Evolutionary conservation across 495 filamentous ascomycete species (phyloP), one percentile per base, ranked within the genome.

Genomic region (Emericellopsis terricola): DNA sequence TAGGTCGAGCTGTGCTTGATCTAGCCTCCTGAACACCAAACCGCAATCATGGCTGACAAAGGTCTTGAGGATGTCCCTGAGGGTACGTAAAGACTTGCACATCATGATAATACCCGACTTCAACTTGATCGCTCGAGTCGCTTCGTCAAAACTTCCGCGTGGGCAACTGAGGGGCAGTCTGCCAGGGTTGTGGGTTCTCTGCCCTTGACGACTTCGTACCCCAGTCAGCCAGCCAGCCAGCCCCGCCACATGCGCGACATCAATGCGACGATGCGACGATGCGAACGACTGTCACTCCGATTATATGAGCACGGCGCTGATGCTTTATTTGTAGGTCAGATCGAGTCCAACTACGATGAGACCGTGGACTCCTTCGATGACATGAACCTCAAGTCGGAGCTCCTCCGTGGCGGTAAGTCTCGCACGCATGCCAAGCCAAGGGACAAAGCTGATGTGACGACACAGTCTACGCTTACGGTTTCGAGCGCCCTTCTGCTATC

Each of bases 261-360:
- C n/a, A n/a, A n/a, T n/a, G n/a, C n/a, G 8, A 30, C 19, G 19
- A 8, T 15, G 19, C 15, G 5, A 15, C 15, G 21, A n/a, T 23
- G 21, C 8, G 16, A 11, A 17, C 21, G 17, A n/a, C 21, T 10
- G 9, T 15, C 13, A 17, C n/a, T 28, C 28, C 29, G 19, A 19
- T 17, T 28, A 31, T 31, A 2, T 8, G 15, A 21, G 20, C 17
- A 29, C 35, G 35, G 38, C 26, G 3, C 28, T 8, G 10, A 15
- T 10, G 33, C 28, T 27, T 18, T 10, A 30, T 28, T 41, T 54
- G 49, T 62, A 92, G 91, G 81, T 55, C 81, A 86, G 66, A 96
- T 99, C 68, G 89, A 96, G 68, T 94, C 86, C 51, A 99, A 96
- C 81, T 99, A 99, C 65, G 89, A 99, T 73, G 91, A 99, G 73